Percentiles rank a stretch among this genome's conserved stretches.
Conservation (phyloP, 805 yeast genomes). For the Cyberlindnera veronae region DNA sequence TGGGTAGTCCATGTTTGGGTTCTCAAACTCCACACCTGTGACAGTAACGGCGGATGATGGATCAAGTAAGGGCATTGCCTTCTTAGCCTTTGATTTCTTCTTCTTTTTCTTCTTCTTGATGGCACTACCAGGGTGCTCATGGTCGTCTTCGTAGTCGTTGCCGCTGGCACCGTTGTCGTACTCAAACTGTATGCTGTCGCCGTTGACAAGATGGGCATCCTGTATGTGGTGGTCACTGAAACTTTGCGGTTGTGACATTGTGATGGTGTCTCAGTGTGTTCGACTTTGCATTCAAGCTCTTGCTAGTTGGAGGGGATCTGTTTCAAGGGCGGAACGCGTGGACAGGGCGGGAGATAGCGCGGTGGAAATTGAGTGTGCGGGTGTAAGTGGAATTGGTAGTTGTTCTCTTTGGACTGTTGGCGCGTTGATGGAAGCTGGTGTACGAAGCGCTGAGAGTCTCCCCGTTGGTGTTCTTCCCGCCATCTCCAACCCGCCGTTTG, state of each 20-base stretch:
- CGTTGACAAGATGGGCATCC: conserved; percentile 23
- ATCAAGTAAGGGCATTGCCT: background rate
- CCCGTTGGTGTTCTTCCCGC: background rate
- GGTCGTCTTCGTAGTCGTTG: conserved; percentile 6
- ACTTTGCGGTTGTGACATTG: background rate
- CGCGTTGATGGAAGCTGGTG: too few relatives aligned
- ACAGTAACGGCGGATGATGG: conserved; percentile 5
- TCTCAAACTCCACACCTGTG: conserved; percentile 36
- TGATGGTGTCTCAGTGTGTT: background rate
- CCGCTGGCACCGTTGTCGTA: conserved; percentile 13
- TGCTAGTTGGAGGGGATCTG: too few relatives aligned
- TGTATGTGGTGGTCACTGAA: background rate
- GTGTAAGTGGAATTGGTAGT: too few relatives aligned
- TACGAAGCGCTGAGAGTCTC: background rate
- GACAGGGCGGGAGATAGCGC: too few relatives aligned
- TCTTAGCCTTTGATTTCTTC: conserved; percentile 29
- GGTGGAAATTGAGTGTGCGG: too few relatives aligned
- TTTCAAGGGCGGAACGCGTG: too few relatives aligned
- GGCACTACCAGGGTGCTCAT: background rate
- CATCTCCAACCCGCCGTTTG: too few relatives aligned
- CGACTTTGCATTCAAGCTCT: background rate
- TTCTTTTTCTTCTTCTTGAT: conserved; percentile 31
- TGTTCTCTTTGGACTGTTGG: too few relatives aligned
- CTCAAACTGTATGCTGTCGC: conserved; percentile 32
- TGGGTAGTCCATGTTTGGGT: conserved; percentile 65